Base-by-base conservation (phyloP, 345 rosid genomes). In the Arabidopsis arenosa region DNA sequence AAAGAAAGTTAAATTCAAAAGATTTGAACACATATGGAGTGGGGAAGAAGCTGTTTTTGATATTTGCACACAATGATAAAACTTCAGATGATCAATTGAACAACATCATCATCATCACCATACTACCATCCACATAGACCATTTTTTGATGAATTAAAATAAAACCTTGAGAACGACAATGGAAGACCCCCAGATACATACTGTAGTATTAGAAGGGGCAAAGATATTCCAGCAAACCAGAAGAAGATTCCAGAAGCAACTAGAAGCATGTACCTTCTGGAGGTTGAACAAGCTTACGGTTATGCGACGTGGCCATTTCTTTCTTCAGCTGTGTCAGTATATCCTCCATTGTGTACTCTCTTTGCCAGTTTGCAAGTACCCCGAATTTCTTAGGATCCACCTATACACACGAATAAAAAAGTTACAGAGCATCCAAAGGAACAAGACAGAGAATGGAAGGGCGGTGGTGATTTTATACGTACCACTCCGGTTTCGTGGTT, bases 401-500 rank as follows among this genome's bases (percentile, higher is more conserved):
- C 96, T 90, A 84, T 3, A 41, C 23, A 53, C 1, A 53, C 8
- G 10, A 18, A 37, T 1, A 32, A 18, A 32, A 3, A 61, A 39
- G 62, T 74, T 55, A 70, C 47, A 63, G 7, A 4, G 35, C 66
- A 63, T 37, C 5, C 12, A 48, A 54, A 54, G 5, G 17, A n/a
- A 63, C 45, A 17, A 63, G 53, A 10, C 53, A 63, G 17, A 69
- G 18, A 4, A 68, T 14, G 39, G 1, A 2, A 76, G 17, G 1
- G 8, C 9, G 9, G 21, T 2, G 13, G 15, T 17, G 39, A n/a
- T n/a, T 5, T 6, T 8, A 60, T 9, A 6, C 35, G 15, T 93
- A 93, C 98, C 97, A 86, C 93, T 82, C 98, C 97, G 35, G 93
- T 89, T 87, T 93, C 98, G 63, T 91, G 98, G 86, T 86, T 90